Base-by-base conservation (phyloP, 1,284 basidiomycete genomes). In the Apiotrichum veenhuisii region DNA sequence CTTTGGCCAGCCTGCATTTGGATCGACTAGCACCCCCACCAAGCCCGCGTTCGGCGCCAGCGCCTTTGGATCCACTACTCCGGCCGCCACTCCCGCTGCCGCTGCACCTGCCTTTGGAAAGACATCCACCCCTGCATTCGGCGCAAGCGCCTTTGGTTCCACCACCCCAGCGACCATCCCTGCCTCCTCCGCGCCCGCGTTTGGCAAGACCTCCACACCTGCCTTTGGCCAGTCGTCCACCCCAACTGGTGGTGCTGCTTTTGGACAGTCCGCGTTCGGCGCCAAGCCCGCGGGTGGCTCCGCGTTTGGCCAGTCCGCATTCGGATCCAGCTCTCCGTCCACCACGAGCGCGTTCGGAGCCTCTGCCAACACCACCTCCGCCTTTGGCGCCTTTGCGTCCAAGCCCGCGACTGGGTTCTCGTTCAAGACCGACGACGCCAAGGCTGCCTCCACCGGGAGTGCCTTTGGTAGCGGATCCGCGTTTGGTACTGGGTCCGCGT, bases 61-160 rank as follows among this genome's bases (percentile, higher is more conserved):
- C 12, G 55, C 50, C 18, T 63, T 58, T 55, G 64, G 52, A 14
- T 30, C 58, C n/a, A 37, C 52, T 7, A 48, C 57, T 17, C 52
- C 57, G 1, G 43, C 41, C 42, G 26, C 11, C 4, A 9, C 42
- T 4, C 52, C 57, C 25, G 17, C 26, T 11, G n/a, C 25, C 23
- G 15, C 45, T 5, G 26, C 26, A 18, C 43, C 61, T 18, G 58
- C 54, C 2, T 69, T 66, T 37, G 67, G 67, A 2, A 58, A 62
- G 47, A 54, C 61, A 3, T 43, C 50, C n/a, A 48, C 46, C 14
- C 37, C 53, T 2, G 48, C 52, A 4, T 55, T 52, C 11, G 53
- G 52, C 1, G 42, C 57, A 8, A 53, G 38, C 9, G 10, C 52
- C 25, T 45, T 18, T 11, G 43, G 22, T 14, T 20, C 26, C 25